Conservation (phyloP, 805 yeast species). For the Tetrapisispora taiwanensis region DNA sequence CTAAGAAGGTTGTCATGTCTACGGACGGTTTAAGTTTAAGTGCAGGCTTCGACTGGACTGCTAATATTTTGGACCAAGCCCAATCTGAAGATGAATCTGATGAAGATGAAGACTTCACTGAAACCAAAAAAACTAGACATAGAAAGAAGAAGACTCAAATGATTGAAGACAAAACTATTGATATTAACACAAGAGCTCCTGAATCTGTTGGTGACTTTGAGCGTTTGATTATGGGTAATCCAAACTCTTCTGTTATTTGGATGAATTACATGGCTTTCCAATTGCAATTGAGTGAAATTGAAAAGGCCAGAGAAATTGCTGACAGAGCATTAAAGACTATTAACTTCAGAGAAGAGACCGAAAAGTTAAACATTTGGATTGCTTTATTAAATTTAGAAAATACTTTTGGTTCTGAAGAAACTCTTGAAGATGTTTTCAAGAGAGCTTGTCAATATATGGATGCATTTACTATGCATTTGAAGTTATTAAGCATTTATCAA, state of each 20-base stretch:
- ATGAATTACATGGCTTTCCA: constrained; percentile 98
- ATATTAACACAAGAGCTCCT: constrained; percentile 74
- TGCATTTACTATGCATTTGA: constrained; percentile 67
- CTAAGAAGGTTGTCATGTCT: constrained; percentile 11
- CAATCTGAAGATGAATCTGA: constrained; percentile 47
- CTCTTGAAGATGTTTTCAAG: constrained; percentile 70
- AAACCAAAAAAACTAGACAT: constrained; percentile 36
- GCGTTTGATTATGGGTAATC: constrained; percentile 81
- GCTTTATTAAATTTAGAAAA: constrained; percentile 90
- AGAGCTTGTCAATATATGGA: constrained; percentile 90
- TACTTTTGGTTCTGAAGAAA: constrained; percentile 79
- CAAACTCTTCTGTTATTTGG: constrained; percentile 90
- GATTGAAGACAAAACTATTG: constrained; percentile 76
- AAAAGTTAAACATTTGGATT: constrained; percentile 90
- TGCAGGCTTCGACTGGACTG: constrained; percentile 90
- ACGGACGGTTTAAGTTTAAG: constrained; percentile 62
- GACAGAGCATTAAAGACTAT: constrained; percentile 88
- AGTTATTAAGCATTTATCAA: constrained; percentile 62
- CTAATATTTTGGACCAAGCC: constrained; percentile 75
- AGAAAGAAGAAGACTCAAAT: constrained; percentile 35
- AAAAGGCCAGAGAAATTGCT: constrained; percentile 88
- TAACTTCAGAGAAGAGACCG: constrained; percentile 82
- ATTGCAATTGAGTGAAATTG: constrained; percentile 85
- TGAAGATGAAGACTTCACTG: constrained; percentile 43
- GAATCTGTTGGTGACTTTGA: constrained; percentile 89